Percentiles rank a stretch among this genome's conserved stretches.
Evolutionary conservation across 2,329 filamentous ascomycete genomes (phyloP).

Genomic region (Colletotrichum spaethianum): DNA sequence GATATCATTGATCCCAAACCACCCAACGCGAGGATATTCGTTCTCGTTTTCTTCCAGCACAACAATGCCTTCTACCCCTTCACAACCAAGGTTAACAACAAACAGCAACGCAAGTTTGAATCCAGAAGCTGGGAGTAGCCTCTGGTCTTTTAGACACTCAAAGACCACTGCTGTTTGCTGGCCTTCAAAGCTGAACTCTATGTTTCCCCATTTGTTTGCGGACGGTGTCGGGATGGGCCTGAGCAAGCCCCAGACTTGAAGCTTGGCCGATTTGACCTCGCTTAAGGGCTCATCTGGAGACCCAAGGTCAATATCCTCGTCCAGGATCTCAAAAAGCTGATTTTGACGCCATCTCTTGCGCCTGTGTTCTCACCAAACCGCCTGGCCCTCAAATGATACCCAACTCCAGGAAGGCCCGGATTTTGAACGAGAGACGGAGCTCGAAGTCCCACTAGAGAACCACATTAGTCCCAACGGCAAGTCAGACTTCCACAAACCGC

Average conservation of each 20-base stretch:
- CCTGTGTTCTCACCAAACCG: too few species aligned
- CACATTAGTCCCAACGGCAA: background rate
- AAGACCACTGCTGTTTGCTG: background rate
- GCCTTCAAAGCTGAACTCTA: background rate
- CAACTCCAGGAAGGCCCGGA: conserved; percentile 1
- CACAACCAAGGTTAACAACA: background rate
- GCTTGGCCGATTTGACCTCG: background rate
- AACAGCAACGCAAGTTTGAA: background rate
- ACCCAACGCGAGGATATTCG: background rate
- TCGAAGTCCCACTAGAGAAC: background rate
- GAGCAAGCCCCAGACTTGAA: background rate
- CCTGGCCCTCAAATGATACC: background rate
- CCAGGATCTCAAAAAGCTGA: background rate
- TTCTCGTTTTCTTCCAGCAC: background rate
- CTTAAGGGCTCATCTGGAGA: background rate
- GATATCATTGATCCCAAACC: background rate
- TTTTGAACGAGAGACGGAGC: background rate
- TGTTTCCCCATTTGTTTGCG: background rate
- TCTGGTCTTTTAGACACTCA: background rate
- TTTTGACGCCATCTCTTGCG: background rate
- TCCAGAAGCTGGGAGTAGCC: background rate
- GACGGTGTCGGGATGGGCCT: background rate
- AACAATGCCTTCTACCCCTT: background rate
- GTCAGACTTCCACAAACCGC: background rate
- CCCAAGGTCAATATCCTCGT: background rate